These are phyloP conservation scores for Nakazawaea pomicola DNA, from an alignment of 805 yeast genomes.

Conservation along the genomic window DNA sequence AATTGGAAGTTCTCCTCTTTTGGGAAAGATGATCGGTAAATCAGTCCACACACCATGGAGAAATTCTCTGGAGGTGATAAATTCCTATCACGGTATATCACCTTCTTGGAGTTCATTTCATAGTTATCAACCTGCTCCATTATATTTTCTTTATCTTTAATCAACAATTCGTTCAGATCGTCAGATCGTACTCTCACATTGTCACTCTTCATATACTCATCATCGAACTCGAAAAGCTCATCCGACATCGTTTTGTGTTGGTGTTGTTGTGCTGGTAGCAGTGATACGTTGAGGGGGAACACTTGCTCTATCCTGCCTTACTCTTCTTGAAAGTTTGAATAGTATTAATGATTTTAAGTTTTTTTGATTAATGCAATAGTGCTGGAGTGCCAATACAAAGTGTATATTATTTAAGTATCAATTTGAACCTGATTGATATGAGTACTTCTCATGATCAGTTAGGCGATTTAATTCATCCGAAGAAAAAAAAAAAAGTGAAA, in stretches of 20 bases:
- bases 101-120: background rate
- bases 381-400: too few species aligned
- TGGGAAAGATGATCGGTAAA: slow-evolving; percentile 89
- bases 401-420: too few species aligned
- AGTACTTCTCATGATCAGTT: too few species aligned
- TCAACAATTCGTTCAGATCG: background rate
- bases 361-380: too few species aligned
- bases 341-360: too few species aligned
- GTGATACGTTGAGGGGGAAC: background rate
- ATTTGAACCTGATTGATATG: too few species aligned
- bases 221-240: slow-evolving; percentile 12
- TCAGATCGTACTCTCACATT: slow-evolving; percentile 7
- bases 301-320: too few species aligned
- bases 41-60: slow-evolving; percentile 69
- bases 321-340: too few species aligned
- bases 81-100: slow-evolving; percentile 1
- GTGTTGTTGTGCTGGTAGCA: background rate
- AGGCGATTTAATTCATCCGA: too few species aligned
- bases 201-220: slow-evolving; percentile 3
- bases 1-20: slow-evolving; percentile 76
- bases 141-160: background rate
- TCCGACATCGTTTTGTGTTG: slow-evolving; percentile 4
- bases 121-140: slow-evolving; percentile 1
- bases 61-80: slow-evolving; percentile 86
- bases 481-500: too few species aligned